A percentile compares a stretch with the other conserved stretches of the same genome.
phyloP scores from a whole-genome alignment of 805 yeast species.

The Barnettozyma californica region DNA sequence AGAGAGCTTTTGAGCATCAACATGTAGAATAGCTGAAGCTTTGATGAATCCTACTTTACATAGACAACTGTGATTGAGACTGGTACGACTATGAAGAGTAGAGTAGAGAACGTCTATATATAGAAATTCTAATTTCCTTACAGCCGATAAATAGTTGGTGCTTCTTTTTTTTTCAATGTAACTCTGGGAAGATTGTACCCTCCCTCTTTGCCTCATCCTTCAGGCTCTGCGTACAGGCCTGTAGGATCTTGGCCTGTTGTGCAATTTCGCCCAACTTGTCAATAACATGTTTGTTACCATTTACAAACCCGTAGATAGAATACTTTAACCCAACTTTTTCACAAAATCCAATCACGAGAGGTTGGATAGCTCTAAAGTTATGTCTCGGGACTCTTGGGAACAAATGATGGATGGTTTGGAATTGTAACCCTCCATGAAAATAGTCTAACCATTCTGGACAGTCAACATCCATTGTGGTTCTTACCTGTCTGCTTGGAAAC shows the following conservation, averaged over 20 bases:
- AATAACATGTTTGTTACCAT: constrained; percentile 72
- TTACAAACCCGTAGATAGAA: constrained; percentile 77
- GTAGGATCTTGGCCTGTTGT: constrained; percentile 69
- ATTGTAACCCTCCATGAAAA: constrained; percentile 88
- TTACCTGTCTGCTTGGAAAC: constrained; percentile 70
- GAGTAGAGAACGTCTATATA: too few species aligned
- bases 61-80: too few species aligned
- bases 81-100: too few species aligned
- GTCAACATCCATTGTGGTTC: constrained; percentile 94
- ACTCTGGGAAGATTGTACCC: constrained; percentile 17
- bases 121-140: too few species aligned
- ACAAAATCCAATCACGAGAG: constrained; percentile 68
- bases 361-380: constrained; percentile 73
- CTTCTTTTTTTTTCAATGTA: constrained; percentile 3
- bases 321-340: constrained; percentile 70
- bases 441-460: constrained; percentile 92
- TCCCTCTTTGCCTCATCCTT: constrained; percentile 41
- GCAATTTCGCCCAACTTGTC: constrained; percentile 68
- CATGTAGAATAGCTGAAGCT: too few species aligned
- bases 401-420: constrained; percentile 85
- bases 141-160: background rate
- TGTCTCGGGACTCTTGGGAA: constrained; percentile 89
- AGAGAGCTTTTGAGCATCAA: too few species aligned
- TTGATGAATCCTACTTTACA: too few species aligned
- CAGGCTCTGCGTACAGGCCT: constrained; percentile 66